Conservation (phyloP, 306 rosid species). For the Astragalus membranaceus region DNA sequence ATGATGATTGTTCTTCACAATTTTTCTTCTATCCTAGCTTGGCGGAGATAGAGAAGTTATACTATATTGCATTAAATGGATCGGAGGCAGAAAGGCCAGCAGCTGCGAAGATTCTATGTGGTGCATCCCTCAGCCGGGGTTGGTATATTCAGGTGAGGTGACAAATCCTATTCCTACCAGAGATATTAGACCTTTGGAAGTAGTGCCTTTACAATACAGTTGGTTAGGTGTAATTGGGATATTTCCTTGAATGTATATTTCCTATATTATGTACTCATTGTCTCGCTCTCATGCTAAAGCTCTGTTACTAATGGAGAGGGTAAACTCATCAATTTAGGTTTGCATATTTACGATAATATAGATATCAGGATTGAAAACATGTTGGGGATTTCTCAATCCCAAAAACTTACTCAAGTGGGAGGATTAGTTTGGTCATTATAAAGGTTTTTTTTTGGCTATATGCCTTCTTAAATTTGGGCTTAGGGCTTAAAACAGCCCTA, state of each 20-base stretch:
- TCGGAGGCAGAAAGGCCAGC: slow-evolving; percentile 61
- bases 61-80: slow-evolving; percentile 61
- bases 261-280: neutral
- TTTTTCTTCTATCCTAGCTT: slow-evolving; percentile 43
- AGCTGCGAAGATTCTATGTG: slow-evolving; percentile 70
- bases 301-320: neutral
- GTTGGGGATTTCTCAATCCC: neutral
- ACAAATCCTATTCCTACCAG: slow-evolving; percentile 14
- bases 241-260: slow-evolving; percentile 15
- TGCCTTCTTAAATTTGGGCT: neutral
- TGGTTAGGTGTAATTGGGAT: neutral
- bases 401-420: neutral
- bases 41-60: slow-evolving; percentile 67
- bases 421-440: neutral
- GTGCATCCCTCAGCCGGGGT: slow-evolving; percentile 71
- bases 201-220: slow-evolving; percentile 3
- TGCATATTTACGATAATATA: neutral
- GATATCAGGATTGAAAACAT: neutral
- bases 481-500: no score
- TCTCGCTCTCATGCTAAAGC: neutral
- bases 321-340: neutral
- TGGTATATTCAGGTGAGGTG: slow-evolving; percentile 96
- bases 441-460: slow-evolving; percentile 1
- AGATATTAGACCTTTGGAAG: slow-evolving; percentile 13
- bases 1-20: slow-evolving; percentile 21